Conservation (phyloP, 1,284 basidiomycete genomes). For the Sanguinoderma infundibulare region DNA sequence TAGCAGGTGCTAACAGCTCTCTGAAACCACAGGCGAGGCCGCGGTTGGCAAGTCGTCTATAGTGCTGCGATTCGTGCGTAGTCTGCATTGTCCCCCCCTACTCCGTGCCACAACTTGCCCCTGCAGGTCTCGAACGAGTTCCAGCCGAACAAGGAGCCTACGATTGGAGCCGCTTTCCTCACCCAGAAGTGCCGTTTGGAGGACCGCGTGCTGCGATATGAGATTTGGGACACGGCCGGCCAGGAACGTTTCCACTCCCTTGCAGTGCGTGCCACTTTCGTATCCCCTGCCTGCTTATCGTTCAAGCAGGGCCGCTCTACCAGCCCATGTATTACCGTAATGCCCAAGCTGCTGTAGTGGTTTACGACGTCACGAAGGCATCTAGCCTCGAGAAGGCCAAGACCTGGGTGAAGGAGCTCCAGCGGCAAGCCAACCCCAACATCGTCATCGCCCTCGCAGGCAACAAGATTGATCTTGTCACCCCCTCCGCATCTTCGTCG, state of each 20-base stretch:
- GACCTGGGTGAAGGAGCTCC: conserved; percentile 99
- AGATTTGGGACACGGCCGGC: conserved; percentile 96
- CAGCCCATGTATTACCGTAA: conserved; percentile 99
- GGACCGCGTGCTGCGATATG: conserved; percentile 91
- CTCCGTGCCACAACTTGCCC: conserved; percentile 7
- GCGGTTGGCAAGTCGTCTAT: conserved; percentile 99
- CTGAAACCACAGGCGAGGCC: conserved; percentile 79
- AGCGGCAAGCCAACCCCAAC: conserved; percentile 98
- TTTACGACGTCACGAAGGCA: conserved; percentile 96
- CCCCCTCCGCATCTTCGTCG: conserved; percentile 57
- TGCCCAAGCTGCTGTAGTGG: conserved; percentile 97
- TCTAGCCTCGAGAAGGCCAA: conserved; percentile 98
- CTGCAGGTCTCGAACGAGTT: conserved; percentile 89
- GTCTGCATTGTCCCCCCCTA: conserved; percentile 1
- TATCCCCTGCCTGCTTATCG: conserved; percentile 6
- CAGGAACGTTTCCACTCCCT: conserved; percentile 95
- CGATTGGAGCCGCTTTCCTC: conserved; percentile 94
- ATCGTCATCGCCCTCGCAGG: conserved; percentile 98
- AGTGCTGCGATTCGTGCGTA: conserved; percentile 92
- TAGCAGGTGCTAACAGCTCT: conserved; percentile 16
- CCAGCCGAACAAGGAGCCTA: conserved; percentile 96
- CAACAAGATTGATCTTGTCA: conserved; percentile 95
- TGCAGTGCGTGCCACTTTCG: conserved; percentile 58
- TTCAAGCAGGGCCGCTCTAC: conserved; percentile 2
- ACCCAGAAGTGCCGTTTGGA: conserved; percentile 93